Evolutionary conservation across 331 rosid genomes (phyloP), one percentile per base, ranked within the genome.

Genomic region (Rosa hybrid): DNA sequence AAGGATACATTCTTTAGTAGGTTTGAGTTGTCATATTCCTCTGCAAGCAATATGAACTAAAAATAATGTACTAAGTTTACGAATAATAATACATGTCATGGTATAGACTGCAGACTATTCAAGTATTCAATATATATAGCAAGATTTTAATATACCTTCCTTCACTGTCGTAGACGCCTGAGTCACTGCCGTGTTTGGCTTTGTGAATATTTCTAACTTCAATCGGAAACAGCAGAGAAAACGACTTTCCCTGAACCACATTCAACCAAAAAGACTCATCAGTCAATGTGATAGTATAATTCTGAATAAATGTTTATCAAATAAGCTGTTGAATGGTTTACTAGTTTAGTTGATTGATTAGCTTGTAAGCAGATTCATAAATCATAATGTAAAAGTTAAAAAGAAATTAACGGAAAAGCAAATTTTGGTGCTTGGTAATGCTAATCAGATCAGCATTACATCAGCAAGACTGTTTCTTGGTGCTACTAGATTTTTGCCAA

Each of bases 111-210:
- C 25, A 54, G 11, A n/a, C 27, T 57, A 57, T n/a, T n/a, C 23
- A n/a, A n/a, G 12, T 57, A 57, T 9, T n/a, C 23, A n/a, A n/a
- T 56, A 56, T 54, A 54, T 20, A 7, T 21, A n/a, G 27, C 64
- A 57, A 57, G 30, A 57, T 17, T n/a, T 2, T 7, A 34, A 3
- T 68, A 68, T 68, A 68, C 72, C 72, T 68, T 68, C 72, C 72
- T 68, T 68, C 86, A 1, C 62, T 17, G 50, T 94, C 97, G 74
- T 89, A 94, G 38, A 71, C 90, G 53, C 97, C 97, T 2, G 86
- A 82, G 78, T 94, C 98, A 57, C 98, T 92, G 7, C 93, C 89
- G 60, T 94, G 98, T 74, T 91, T 92, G 68, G 77, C 88, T 1
- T n/a, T 65, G 39, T 90, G 82, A 44, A 92, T 89, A 78, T 92